Evolutionary conservation across 768 basidiomycete genomes (phyloP).

Genomic region (Tulasnella sp.): DNA sequence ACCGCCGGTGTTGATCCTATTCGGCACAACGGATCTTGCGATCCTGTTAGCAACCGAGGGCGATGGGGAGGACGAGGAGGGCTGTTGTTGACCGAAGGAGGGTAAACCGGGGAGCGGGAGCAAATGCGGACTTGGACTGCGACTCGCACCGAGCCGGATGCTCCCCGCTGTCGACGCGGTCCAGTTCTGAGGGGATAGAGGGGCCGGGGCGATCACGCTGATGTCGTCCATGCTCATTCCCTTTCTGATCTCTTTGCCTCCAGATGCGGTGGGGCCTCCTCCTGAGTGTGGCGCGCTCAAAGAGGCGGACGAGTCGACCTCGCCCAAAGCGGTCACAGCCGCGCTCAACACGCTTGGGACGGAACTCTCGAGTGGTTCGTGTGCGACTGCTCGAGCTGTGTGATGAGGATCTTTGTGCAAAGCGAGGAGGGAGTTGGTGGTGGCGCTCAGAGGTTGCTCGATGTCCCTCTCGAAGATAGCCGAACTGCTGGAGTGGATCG

Average conservation of each 20-base stretch:
- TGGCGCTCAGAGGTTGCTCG: constrained; percentile 4
- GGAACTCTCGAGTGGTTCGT: constrained; percentile 24
- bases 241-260: neutral
- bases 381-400: constrained; percentile 19
- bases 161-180: neutral
- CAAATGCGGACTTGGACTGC: constrained; percentile 18
- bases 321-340: constrained; percentile 24
- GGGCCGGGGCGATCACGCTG: constrained; percentile 27
- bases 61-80: neutral
- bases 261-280: neutral
- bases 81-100: neutral
- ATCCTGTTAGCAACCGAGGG: neutral
- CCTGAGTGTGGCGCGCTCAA: neutral
- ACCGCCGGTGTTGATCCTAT: neutral
- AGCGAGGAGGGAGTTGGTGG: neutral
- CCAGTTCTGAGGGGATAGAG: constrained; percentile 12
- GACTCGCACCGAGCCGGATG: constrained; percentile 3
- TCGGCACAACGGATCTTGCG: neutral
- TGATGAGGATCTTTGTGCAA: constrained; percentile 24
- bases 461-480: constrained; percentile 29
- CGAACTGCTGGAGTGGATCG: constrained; percentile 28
- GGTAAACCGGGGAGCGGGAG: constrained; percentile 12
- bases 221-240: constrained; percentile 23
- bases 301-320: constrained; percentile 7
- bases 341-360: constrained; percentile 28